A percentile compares a stretch with the other conserved stretches of the same genome.
phyloP scores from a whole-genome alignment of 345 rosid genomes.

The Luvunga scandens region DNA sequence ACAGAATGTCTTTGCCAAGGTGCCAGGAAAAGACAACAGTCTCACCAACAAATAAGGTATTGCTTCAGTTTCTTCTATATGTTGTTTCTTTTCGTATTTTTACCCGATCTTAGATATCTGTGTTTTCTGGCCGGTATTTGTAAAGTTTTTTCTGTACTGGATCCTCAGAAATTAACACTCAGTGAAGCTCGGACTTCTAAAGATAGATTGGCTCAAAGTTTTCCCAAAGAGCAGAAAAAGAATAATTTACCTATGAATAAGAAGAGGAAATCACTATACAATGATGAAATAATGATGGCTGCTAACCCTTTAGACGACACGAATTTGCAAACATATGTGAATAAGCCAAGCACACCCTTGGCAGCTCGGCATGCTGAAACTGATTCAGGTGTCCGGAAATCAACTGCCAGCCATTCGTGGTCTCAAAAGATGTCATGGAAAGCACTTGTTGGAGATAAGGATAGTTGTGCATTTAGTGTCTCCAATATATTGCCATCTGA shows the following conservation, averaged over 20 bases:
- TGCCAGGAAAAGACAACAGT: slow-evolving; percentile 4
- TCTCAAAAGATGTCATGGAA: slow-evolving; percentile 81
- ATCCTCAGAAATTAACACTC: slow-evolving; percentile 38
- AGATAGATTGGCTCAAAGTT: slow-evolving; percentile 18
- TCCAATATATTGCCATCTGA: slow-evolving; percentile 34
- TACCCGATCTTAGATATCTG: background rate
- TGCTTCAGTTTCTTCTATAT: background rate
- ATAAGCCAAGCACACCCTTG: background rate
- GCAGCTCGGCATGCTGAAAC: slow-evolving; percentile 22
- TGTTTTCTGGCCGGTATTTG: background rate
- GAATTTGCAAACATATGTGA: slow-evolving; percentile 17
- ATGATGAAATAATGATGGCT: slow-evolving; percentile 26
- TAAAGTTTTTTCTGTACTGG: background rate
- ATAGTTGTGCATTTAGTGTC: slow-evolving; percentile 38
- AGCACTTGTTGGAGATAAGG: slow-evolving; percentile 52
- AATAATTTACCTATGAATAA: slow-evolving; percentile 30
- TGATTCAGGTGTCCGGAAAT: slow-evolving; percentile 22
- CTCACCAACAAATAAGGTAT: slow-evolving; percentile 22
- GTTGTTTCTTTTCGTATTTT: background rate
- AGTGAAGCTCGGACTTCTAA: slow-evolving; percentile 26
- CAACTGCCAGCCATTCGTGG: slow-evolving; percentile 37
- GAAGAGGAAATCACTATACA: slow-evolving; percentile 24
- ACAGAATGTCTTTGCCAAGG: background rate
- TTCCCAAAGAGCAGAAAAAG: slow-evolving; percentile 23
- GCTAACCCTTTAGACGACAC: slow-evolving; percentile 24